Evolutionary conservation across 345 rosid species (phyloP).

Genomic region (Noccaea caerulescens): DNA sequence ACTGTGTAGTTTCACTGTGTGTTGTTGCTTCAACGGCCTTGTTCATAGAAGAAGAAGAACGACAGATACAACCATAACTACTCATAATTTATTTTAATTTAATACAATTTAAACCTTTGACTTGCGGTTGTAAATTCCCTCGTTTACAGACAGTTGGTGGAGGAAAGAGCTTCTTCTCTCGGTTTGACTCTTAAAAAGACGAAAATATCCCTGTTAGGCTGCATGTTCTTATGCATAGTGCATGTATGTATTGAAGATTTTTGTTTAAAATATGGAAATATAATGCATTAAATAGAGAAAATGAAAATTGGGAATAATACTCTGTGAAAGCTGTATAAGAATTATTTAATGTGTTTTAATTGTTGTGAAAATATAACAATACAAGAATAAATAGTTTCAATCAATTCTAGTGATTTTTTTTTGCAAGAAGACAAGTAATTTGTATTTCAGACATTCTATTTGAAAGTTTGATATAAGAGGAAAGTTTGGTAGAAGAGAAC

Average conservation of each 20-base stretch:
- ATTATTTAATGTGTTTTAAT: not conserved
- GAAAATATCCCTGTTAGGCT: not conserved
- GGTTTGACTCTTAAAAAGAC: slow-evolving; percentile 16
- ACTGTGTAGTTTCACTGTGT: slow-evolving; percentile 21
- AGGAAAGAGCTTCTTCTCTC: not conserved
- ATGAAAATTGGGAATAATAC: not conserved
- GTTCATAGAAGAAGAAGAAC: slow-evolving; percentile 38
- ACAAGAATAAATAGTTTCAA: slow-evolving; percentile 1
- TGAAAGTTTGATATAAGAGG: slow-evolving; percentile 47
- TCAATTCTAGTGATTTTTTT: not conserved
- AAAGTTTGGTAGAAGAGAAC: slow-evolving; percentile 42
- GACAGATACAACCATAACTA: slow-evolving; percentile 48
- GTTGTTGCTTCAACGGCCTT: slow-evolving; percentile 35
- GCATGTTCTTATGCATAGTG: too few species aligned
- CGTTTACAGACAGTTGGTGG: slow-evolving; percentile 37
- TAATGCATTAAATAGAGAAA: not conserved
- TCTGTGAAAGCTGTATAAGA: not conserved
- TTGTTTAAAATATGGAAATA: too few species aligned
- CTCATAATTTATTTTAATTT: not conserved
- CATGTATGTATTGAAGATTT: too few species aligned
- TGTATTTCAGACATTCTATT: slow-evolving; percentile 20
- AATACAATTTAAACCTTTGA: slow-evolving; percentile 32
- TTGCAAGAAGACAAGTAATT: not conserved
- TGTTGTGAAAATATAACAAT: not conserved
- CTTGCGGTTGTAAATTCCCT: slow-evolving; percentile 43